Conservation (phyloP, 441 rosid genomes). For the Rhodomyrtus psidioides region DNA sequence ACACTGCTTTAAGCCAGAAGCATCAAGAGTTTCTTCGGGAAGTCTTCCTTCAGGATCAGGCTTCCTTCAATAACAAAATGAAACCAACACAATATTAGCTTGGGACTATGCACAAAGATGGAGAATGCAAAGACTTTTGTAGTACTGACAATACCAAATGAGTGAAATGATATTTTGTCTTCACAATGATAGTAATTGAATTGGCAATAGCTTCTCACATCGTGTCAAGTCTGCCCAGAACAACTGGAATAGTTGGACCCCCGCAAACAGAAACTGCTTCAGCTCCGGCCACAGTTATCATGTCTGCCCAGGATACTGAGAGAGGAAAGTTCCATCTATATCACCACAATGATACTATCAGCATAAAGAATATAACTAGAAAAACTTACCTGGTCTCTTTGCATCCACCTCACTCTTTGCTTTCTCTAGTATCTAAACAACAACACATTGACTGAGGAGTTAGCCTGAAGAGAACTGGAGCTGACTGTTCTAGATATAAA, state of each 20-base stretch:
- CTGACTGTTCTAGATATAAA: background rate
- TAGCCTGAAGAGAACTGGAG: constrained; percentile 10
- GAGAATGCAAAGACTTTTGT: background rate
- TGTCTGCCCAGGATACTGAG: constrained; percentile 92
- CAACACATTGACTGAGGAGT: constrained; percentile 21
- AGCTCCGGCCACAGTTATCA: constrained; percentile 82
- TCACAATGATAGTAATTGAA: background rate
- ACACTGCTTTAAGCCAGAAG: constrained; percentile 58
- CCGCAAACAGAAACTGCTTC: constrained; percentile 91
- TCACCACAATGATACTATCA: constrained; percentile 2
- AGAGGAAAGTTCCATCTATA: constrained; percentile 11
- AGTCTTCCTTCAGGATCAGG: constrained; percentile 83
- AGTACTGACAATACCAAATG: background rate
- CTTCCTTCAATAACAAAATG: constrained; percentile 27
- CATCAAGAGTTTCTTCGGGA: constrained; percentile 68
- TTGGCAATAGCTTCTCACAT: constrained; percentile 29
- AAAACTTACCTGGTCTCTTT: constrained; percentile 41
- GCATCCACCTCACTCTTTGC: constrained; percentile 71
- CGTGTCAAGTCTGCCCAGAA: constrained; percentile 68
- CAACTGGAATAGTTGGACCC: constrained; percentile 74
- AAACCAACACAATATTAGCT: background rate
- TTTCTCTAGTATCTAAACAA: constrained; percentile 65
- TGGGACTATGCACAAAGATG: background rate
- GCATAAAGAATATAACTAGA: background rate
- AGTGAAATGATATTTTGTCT: background rate